These are phyloP conservation scores for Calonectria hongkongensis DNA, from an alignment of 2,329 filamentous ascomycete genomes.

Conservation along the genomic window DNA sequence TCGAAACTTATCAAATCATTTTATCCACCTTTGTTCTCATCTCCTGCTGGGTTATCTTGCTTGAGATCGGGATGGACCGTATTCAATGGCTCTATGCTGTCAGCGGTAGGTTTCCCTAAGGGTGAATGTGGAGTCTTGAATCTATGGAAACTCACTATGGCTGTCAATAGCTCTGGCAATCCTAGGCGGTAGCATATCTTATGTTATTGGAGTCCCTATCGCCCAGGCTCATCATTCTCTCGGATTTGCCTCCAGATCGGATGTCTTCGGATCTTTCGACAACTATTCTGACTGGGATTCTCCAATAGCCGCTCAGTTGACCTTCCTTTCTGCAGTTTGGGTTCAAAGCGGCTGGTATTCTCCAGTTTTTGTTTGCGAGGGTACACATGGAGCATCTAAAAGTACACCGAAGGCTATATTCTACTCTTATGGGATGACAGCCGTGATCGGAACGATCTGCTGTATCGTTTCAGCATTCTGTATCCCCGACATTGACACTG, in stretches of 20 bases:
- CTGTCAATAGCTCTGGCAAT: neutral
- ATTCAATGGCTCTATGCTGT: neutral
- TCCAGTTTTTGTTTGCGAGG: neutral
- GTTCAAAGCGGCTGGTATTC: neutral
- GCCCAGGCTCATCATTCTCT: neutral
- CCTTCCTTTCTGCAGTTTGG: neutral
- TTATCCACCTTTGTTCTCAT: neutral
- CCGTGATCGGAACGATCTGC: neutral
- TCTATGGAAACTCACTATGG: neutral
- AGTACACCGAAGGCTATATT: neutral
- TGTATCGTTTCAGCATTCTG: neutral
- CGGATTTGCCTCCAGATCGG: neutral
- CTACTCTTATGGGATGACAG: neutral
- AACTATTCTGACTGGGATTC: neutral
- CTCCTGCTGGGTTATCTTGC: neutral
- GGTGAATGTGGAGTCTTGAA: too few relatives aligned
- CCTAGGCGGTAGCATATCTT: neutral
- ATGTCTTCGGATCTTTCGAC: neutral
- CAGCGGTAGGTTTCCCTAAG: neutral
- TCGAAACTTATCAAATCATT: neutral
- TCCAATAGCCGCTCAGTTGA: neutral
- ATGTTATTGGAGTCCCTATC: neutral
- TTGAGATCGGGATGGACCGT: neutral
- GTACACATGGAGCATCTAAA: neutral
- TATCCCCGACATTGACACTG: neutral